Conservation (phyloP, 2,329 filamentous ascomycete genomes). For the Ascocoryne sarcoides region DNA sequence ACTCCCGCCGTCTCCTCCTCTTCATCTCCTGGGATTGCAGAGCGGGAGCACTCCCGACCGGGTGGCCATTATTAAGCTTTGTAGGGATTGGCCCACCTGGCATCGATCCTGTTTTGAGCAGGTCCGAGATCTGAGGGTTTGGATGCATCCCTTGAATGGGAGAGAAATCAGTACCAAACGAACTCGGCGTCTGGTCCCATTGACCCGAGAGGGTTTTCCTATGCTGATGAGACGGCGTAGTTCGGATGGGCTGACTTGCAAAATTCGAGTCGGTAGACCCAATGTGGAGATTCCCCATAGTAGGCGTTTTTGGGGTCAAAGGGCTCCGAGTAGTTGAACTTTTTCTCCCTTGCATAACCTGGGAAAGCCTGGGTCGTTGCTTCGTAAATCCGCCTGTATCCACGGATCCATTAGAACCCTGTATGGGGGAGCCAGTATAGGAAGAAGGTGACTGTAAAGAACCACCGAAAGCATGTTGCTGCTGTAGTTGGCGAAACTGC, state of each 20-base stretch:
- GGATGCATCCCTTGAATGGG: conserved; percentile 58
- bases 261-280: conserved; percentile 60
- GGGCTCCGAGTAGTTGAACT: conserved; percentile 68
- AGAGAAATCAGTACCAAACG: conserved; percentile 78
- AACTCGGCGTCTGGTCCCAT: conserved; percentile 82
- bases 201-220: conserved; percentile 81
- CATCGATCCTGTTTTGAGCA: conserved; percentile 83
- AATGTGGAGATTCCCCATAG: conserved; percentile 60
- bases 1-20: conserved; percentile 81
- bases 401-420: conserved; percentile 39
- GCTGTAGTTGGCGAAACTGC: conserved; percentile 64
- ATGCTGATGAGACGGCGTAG: conserved; percentile 52
- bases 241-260: conserved; percentile 69
- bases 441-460: conserved; percentile 45
- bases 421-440: conserved; percentile 42
- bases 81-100: conserved; percentile 87
- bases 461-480: conserved; percentile 45
- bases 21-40: conserved; percentile 86
- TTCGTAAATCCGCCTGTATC: conserved; percentile 47
- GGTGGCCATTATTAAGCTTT: conserved; percentile 59
- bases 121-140: conserved; percentile 75
- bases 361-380: conserved; percentile 48
- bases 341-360: conserved; percentile 58
- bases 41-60: conserved; percentile 21
- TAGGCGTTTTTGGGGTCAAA: conserved; percentile 79